phyloP scores from a whole-genome alignment of 2,329 filamentous ascomycete species.

The Colletotrichum sp. region DNA sequence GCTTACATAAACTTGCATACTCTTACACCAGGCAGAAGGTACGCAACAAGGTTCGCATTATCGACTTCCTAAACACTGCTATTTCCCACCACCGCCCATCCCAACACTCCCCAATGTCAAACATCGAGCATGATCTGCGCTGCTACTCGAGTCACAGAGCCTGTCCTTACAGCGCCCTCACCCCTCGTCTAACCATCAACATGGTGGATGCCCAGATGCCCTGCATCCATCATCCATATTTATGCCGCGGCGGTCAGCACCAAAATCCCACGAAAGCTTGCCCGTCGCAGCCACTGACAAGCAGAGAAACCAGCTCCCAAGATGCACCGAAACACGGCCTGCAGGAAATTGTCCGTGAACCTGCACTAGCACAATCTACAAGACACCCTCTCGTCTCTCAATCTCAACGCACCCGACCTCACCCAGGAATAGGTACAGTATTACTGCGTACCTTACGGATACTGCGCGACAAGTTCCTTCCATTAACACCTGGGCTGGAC shows the following conservation, averaged over 20 bases:
- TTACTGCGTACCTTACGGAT: not conserved
- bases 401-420: not conserved
- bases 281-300: not conserved
- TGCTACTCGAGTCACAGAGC: not conserved
- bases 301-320: not conserved
- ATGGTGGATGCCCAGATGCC: not conserved
- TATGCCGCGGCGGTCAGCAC: not conserved
- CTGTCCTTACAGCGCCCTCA: not conserved
- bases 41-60: slow-evolving; percentile 7
- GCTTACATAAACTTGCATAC: slow-evolving; percentile 5
- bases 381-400: slow-evolving; percentile 1
- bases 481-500: not conserved
- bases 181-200: not conserved
- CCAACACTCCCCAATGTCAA: not conserved
- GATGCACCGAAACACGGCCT: slow-evolving; percentile 3
- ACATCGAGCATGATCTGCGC: slow-evolving; percentile 1
- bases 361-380: slow-evolving; percentile 13
- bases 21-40: not conserved
- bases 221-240: not conserved
- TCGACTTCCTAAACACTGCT: not conserved
- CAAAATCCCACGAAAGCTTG: not conserved
- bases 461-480: not conserved
- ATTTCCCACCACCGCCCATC: not conserved
- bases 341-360: slow-evolving; percentile 18
- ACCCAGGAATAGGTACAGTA: not conserved